A percentile compares a stretch with the other conserved stretches of the same genome.
These are phyloP conservation scores for Cyclospora cayetanensis DNA, from an alignment of 169 alveolate genomes.

Conservation along the genomic window DNA sequence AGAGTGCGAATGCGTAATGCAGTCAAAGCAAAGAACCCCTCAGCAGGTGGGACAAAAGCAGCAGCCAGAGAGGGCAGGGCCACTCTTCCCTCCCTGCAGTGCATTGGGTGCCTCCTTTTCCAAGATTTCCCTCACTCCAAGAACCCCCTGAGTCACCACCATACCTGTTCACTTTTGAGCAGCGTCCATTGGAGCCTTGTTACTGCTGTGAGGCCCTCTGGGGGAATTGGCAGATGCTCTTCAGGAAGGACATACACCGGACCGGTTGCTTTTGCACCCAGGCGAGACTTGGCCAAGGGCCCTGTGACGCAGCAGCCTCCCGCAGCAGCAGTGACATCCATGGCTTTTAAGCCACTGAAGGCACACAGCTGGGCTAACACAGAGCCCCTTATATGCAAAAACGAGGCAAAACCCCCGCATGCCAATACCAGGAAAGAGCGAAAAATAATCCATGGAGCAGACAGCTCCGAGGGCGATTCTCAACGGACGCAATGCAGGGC, in stretches of 20 bases:
- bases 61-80: no score
- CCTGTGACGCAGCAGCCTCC: neutral
- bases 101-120: no score
- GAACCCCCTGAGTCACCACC: no score
- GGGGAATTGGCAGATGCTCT: neutral
- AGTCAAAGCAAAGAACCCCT: no score
- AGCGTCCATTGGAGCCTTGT: neutral
- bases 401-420: neutral
- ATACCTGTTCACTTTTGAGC: neutral
- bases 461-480: no score
- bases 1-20: no score
- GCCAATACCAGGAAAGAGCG: neutral
- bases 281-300: neutral
- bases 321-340: neutral
- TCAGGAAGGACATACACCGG: neutral
- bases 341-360: no score
- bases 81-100: no score
- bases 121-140: no score
- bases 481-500: no score
- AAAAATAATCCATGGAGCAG: neutral
- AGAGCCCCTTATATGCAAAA: neutral
- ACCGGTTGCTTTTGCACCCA: neutral
- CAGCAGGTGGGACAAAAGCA: no score
- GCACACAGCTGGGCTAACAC: neutral
- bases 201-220: neutral